phyloP scores from a whole-genome alignment of 2,329 filamentous ascomycete species.

The Thielaviopsis musarum region DNA sequence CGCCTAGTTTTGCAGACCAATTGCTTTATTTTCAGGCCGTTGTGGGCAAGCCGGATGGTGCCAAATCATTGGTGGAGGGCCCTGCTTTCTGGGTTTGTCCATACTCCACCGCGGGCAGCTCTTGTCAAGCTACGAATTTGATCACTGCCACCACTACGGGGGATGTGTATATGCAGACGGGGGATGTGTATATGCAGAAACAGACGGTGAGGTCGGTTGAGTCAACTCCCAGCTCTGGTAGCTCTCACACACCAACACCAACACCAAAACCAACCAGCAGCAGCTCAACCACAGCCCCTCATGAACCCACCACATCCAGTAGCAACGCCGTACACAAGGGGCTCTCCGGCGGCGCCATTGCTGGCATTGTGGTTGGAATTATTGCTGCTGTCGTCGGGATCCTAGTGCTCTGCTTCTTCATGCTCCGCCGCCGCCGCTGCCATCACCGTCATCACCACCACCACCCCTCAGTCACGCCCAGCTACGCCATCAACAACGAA shows the following conservation, averaged over 20 bases:
- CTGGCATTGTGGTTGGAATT: slow-evolving; percentile 29
- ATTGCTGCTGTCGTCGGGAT: slow-evolving; percentile 24
- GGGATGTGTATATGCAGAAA: too few species aligned
- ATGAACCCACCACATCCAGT: too few species aligned
- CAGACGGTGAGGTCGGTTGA: too few species aligned
- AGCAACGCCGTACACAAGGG: slow-evolving; percentile 6
- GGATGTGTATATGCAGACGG: too few species aligned
- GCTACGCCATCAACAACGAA: slow-evolving; percentile 32
- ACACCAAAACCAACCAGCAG: background rate
- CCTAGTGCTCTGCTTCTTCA: slow-evolving; percentile 25
- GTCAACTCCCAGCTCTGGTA: background rate
- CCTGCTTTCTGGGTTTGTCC: too few species aligned
- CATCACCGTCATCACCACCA: slow-evolving; percentile 13
- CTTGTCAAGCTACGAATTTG: too few species aligned
- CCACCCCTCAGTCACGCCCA: slow-evolving; percentile 16
- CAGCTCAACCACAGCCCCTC: background rate
- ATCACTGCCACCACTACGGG: too few species aligned
- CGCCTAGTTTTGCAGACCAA: too few species aligned
- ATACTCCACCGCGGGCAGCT: too few species aligned
- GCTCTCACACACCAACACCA: background rate
- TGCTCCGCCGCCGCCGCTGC: slow-evolving; percentile 24
- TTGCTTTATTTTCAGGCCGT: too few species aligned
- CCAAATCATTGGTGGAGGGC: too few species aligned
- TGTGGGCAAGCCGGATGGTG: too few species aligned
- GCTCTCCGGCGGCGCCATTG: slow-evolving; percentile 27